Conservation (phyloP, 2,329 filamentous ascomycete genomes). For the Ceratocystis cacaofunesta region DNA sequence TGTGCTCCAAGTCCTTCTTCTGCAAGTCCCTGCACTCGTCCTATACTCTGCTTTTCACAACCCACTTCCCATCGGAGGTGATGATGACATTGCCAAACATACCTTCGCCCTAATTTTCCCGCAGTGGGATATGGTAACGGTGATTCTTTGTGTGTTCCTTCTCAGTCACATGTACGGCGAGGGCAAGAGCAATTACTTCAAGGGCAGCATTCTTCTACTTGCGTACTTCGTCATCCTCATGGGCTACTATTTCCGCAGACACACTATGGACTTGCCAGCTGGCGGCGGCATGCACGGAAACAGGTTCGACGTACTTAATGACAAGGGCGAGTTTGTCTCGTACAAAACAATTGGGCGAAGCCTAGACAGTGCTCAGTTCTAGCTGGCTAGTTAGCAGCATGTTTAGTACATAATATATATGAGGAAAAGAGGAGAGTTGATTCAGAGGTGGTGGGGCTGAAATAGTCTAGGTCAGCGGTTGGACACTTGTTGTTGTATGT, state of each 20-base stretch:
- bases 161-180: slow-evolving; percentile 96
- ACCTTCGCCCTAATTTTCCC: slow-evolving; percentile 86
- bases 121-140: slow-evolving; percentile 97
- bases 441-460: neutral
- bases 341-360: slow-evolving; percentile 41
- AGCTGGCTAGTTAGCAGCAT: neutral
- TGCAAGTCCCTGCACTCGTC: slow-evolving; percentile 87
- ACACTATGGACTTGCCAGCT: slow-evolving; percentile 22
- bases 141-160: slow-evolving; percentile 89
- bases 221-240: slow-evolving; percentile 85
- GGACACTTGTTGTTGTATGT: too few species aligned
- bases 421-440: neutral
- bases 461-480: too few species aligned
- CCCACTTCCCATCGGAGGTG: slow-evolving; percentile 23
- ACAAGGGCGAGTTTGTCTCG: slow-evolving; percentile 34
- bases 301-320: slow-evolving; percentile 39
- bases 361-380: slow-evolving; percentile 25
- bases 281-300: slow-evolving; percentile 27
- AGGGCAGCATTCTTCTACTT: slow-evolving; percentile 84
- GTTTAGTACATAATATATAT: too few species aligned
- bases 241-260: slow-evolving; percentile 75
- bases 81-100: slow-evolving; percentile 36
- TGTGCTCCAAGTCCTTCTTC: slow-evolving; percentile 83
- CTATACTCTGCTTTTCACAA: slow-evolving; percentile 72
- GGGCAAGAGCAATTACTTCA: slow-evolving; percentile 99